Evolutionary conservation across 2,329 filamentous ascomycete species (phyloP), one percentile per base, ranked within the genome.

Genomic region (Sporothrix protearum): DNA sequence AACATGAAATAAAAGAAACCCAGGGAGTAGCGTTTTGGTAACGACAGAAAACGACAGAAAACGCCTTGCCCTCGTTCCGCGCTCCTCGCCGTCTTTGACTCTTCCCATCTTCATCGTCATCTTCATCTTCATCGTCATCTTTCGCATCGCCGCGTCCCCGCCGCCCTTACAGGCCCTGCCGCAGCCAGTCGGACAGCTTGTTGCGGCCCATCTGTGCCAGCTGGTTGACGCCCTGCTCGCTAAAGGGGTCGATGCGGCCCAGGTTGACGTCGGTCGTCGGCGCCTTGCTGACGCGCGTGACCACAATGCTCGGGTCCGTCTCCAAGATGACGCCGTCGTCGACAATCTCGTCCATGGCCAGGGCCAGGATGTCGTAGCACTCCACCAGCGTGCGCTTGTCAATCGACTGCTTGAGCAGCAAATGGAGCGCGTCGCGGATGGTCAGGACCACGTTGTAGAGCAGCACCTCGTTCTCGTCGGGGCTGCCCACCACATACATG

Each of bases 371-470:
- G 82, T 98, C 96, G 85, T 98, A 99, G 87, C 98, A 98, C 83
- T 99, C 96, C 78, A 98, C 91, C 76, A 98, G 94, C 72, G 96
- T 98, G 76, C 96, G 91, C 87, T 97, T 97, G 85, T 99, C 96
- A 68, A 96, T 94, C 45, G 93, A 93, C 87, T 96, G 95, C 94
- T 97, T 97, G 80, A 98, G 92, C 53, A 97, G 84, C 68, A 98
- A 91, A 79, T 95, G 93, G 77, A 98, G 85, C 68, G 92, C 91
- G 83, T 98, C 96, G 76, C 96, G 86, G 76, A 98, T 83, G n/a
- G 94, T 93, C 71, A 98, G 85, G 70, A 98, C 89, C 66, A 97
- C 94, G 80, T 95, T 97, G 85, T 97, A 98, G 69, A 99, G 87
- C 80, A 99, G 85, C 71, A 99, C 92, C 84, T 99, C 96, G 81